Base-by-base conservation (phyloP, 225 moss, liverwort and hornwort species). In the Pleurozium schreberi region DNA sequence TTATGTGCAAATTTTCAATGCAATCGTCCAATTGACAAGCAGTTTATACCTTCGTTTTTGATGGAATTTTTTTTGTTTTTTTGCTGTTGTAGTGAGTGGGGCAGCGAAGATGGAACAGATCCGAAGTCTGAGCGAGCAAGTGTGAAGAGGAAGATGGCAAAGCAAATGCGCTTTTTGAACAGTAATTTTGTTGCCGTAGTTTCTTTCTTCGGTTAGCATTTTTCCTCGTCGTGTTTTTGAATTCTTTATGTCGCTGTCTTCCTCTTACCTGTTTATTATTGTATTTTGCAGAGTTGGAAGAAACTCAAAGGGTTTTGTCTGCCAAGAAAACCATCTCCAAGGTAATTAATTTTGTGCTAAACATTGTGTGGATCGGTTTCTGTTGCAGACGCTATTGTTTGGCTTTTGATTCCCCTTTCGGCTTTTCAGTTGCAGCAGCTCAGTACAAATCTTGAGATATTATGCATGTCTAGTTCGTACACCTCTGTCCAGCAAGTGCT, bases 121-220 rank as follows among this genome's bases (percentile, higher is more conserved):
- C 57, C 80, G 36, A 88, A 92, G 65, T 83, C 84, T 18, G 92
- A 91, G 88, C 91, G 91, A 76, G 91, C 93, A 42, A 95, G 95
- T 69, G 86, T 93, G 71, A 95, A 94, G 90, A 90, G 92, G 87
- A 97, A 97, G 93, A 94, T 95, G 92, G 94, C 92, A 25, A 98
- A 98, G 88, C 97, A 96, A 79, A 89, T 96, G 61, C 92, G 91
- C 61, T 98, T 98, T 82, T 91, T 95, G 79, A 88, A 84, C 42
- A 94, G 95, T 95, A 89, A 79, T 26, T 71, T 67, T 60, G 71
- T 85, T 84, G 25, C 53, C 76, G 31, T 64, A 27, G 59, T 28
- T 18, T 5, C 16, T 49, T 85, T 82, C 49, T 68, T n/a, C 60
- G 22, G 45, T 77, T 50, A 43, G 45, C 53, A 30, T 75, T 86